Base-by-base conservation (phyloP, 2,329 filamentous ascomycete genomes). In the Colletotrichum neosansevieriae region DNA sequence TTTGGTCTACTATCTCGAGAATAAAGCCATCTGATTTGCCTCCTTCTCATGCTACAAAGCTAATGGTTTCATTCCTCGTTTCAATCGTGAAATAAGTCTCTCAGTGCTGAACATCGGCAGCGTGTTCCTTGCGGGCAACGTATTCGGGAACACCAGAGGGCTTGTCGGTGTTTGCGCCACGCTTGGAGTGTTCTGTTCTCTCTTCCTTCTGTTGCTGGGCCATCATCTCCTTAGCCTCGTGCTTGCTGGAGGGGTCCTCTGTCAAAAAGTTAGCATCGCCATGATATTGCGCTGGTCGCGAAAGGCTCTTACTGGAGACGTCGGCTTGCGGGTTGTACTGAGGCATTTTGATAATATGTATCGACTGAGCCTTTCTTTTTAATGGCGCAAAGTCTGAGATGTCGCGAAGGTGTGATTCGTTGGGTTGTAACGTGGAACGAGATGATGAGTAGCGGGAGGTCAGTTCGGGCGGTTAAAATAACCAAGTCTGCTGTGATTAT, bases 141-240 rank as follows among this genome's bases (percentile, higher is more conserved):
- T 57, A 57, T 17, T 63, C 60, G 40, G 49, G 24, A 11, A 63
- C 51, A 4, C 60, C 42, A 3, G 53, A 15, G 2, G 40, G 50
- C 50, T 63, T 63, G 17, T 42, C 32, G 4, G 47, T 65, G 56
- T 65, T 65, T 5, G 63, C 63, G n/a, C 63, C 63, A 0, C 47
- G 60, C 47, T 65, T 65, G 5, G 63, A 65, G 56, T 60, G 56
- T 29, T 65, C 63, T 4, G 10, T 61, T 45, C 56, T 65, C 38
- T 65, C 38, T 38, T 54, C 38, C 3, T 38, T 36, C 12, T 51
- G 29, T 38, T 65, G 47, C 19, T 65, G 34, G 3, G 56, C 45
- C 17, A 65, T 65, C 34, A 54, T 50, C 38, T 65, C 36, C 29
- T 40, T 65, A 7, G 47, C 56, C 19, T 65, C 56, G 9, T 50